Conservation (phyloP, 805 yeast genomes). For the Wickerhamiella shivajii region DNA sequence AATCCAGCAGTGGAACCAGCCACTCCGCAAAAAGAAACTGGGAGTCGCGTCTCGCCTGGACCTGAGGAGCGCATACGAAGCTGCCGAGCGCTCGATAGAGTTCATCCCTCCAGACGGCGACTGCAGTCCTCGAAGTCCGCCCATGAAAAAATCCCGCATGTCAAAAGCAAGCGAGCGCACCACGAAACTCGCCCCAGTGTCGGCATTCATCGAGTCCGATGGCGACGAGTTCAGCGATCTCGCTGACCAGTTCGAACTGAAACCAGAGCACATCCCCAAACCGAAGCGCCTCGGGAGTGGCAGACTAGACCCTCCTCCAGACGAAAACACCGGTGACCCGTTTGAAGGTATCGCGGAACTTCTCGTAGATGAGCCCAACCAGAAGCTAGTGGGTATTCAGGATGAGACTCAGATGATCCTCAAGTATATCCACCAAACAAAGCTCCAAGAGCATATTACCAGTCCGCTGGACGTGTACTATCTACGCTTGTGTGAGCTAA, state of each 20-base stretch:
- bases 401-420: conserved; percentile 16
- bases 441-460: conserved; percentile 8
- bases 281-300: no score
- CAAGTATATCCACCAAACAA: no score
- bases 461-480: conserved; percentile 8
- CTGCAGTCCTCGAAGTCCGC: no score
- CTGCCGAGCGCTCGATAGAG: conserved; percentile 1
- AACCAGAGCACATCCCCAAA: no score
- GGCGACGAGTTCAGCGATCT: conserved; percentile 24
- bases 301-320: neutral
- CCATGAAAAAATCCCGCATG: no score
- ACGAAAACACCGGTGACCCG: conserved; percentile 26
- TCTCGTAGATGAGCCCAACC: conserved; percentile 22
- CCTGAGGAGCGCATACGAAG: conserved; percentile 9
- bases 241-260: conserved; percentile 29
- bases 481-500: conserved; percentile 15
- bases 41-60: conserved; percentile 16
- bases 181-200: conserved; percentile 4
- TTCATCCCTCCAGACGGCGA: no score
- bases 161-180: neutral
- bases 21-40: conserved; percentile 10
- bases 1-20: conserved; percentile 22
- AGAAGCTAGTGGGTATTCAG: conserved; percentile 13
- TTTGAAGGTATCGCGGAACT: conserved; percentile 29
- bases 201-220: conserved; percentile 32